Base-by-base conservation (phyloP, 441 rosid genomes). In the Rhodomyrtus psidioides region DNA sequence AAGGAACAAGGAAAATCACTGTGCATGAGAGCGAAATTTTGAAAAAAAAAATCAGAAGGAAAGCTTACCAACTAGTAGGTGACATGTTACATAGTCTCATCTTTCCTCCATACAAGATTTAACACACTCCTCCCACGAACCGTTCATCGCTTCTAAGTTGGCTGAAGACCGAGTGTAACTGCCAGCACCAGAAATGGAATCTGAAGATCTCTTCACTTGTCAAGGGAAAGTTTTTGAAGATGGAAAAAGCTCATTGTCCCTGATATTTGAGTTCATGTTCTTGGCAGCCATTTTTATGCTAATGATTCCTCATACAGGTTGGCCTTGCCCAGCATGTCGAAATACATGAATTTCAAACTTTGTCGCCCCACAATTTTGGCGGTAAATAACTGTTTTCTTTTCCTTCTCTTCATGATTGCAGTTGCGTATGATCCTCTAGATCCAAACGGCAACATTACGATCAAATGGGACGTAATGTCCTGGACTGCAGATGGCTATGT, bases 381-480 rank as follows among this genome's bases (percentile, higher is more conserved):
- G 30, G 49, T 75, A 85, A 55, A 70, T 53, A 4, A 55, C 55
- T 57, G 12, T 30, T 54, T 42, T 6, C 51, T 44, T 76, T 74
- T 75, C 84, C 84, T 84, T 60, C 83, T 53, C 81, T 86, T 76
- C 60, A 46, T 84, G 83, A 86, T 58, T 83, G 76, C 91, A 94
- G 96, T 60, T 89, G 98, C 98, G 3, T 96, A 93, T 89, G 99
- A 96, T 89, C 96, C 99, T 21, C 82, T 96, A 88, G 99, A 96
- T 91, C 99, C 99, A 9, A 95, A 87, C 84, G 97, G 98, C 57
- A 95, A 96, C 91, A 86, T 95, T 49, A 96, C 98, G 30, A 88
- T 96, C 76, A 96, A 90, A 92, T 96, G 99, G 99, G 99, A 96
- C 87, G 86, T 94, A 26, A 89, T 94, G 91, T 94, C 96, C 83